Percentiles rank a stretch among this genome's conserved stretches.
Conservation (phyloP, 768 basidiomycete species). For the Pisolithus marmoratus region DNA sequence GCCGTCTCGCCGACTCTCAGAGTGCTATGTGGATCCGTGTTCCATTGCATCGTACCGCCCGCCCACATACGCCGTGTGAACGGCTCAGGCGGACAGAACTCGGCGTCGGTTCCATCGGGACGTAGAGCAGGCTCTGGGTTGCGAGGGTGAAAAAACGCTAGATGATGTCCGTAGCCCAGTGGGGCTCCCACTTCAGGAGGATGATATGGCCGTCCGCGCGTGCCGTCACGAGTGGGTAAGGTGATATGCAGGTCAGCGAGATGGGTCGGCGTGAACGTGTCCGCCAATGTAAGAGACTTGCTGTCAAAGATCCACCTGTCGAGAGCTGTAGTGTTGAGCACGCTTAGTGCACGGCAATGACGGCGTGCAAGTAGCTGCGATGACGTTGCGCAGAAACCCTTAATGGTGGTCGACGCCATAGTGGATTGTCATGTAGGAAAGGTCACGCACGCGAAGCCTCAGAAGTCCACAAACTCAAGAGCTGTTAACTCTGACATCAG, state of each 20-base stretch:
- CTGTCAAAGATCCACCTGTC: conserved; percentile 51
- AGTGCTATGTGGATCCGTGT: conserved; percentile 29
- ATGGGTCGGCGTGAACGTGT: conserved; percentile 50
- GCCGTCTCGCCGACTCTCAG: conserved; percentile 52
- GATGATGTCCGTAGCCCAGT: conserved; percentile 60
- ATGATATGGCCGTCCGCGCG: conserved; percentile 33
- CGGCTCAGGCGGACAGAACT: conserved; percentile 66
- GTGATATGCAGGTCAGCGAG: conserved; percentile 62
- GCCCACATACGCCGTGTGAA: conserved; percentile 84
- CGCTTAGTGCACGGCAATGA: conserved; percentile 12
- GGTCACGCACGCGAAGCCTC: too few relatives aligned
- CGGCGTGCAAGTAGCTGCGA: neutral
- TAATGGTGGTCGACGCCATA: neutral
- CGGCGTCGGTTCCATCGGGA: conserved; percentile 66
- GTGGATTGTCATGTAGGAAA: too few relatives aligned
- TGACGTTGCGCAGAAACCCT: neutral
- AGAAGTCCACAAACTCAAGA: too few relatives aligned
- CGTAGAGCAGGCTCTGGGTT: conserved; percentile 52
- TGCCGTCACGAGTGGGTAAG: conserved; percentile 67
- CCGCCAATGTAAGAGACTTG: conserved; percentile 40
- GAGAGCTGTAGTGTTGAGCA: conserved; percentile 22
- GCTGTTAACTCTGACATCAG: too few relatives aligned
- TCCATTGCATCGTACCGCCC: conserved; percentile 63
- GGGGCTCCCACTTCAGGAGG: conserved; percentile 37
- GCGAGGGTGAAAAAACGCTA: conserved; percentile 69